phyloP scores from a whole-genome alignment of 495 filamentous ascomycete genomes.

The Annulohypoxylon maeteangense region DNA sequence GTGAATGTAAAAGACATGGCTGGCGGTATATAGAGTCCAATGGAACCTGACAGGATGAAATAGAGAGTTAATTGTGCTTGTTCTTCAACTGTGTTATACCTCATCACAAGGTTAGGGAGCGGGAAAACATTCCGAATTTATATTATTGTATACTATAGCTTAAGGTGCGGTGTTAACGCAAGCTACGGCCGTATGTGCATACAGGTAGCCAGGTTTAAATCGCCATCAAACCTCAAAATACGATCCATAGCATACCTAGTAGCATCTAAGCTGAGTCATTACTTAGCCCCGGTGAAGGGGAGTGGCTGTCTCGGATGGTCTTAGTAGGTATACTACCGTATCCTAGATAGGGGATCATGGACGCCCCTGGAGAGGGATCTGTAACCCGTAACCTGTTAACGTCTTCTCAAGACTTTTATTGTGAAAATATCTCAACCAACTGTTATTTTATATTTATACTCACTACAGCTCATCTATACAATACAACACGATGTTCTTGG shows the following conservation, averaged over 20 bases:
- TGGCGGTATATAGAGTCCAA: not conserved
- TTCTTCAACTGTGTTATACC: not conserved
- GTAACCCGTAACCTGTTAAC: not conserved
- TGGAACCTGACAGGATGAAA: not conserved
- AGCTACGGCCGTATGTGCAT: not conserved
- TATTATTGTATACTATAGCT: not conserved
- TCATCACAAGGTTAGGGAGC: not conserved
- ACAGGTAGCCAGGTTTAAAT: not conserved
- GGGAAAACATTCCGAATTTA: not conserved
- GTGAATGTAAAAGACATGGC: slow-evolving; percentile 25
- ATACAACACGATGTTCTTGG: not conserved
- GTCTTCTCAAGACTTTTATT: not conserved
- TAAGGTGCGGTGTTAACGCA: slow-evolving; percentile 1
- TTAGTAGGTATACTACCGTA: not conserved
- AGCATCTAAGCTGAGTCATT: slow-evolving; percentile 8
- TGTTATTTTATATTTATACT: not conserved
- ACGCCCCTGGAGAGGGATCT: not conserved
- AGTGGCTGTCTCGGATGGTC: not conserved
- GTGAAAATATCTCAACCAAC: not conserved
- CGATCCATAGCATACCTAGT: not conserved
- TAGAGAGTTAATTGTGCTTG: no score
- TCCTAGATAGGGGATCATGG: not conserved
- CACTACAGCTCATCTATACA: not conserved
- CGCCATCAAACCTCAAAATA: not conserved
- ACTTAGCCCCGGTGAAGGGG: not conserved